phyloP scores from a whole-genome alignment of 2,329 filamentous ascomycete species.

The Aspergillus melleus region DNA sequence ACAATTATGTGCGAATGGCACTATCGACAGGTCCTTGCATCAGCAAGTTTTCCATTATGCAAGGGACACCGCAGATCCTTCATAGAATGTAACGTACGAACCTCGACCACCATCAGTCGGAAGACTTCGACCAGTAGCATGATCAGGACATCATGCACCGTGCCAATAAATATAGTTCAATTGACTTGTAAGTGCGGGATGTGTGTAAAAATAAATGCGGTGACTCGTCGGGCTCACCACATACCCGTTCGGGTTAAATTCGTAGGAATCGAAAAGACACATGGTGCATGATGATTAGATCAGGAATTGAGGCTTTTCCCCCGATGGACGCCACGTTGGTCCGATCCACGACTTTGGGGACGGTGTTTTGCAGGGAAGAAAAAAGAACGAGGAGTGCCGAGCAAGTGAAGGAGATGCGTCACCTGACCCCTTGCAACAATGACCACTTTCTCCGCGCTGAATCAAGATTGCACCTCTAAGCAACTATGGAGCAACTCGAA shows the following conservation, averaged over 20 bases:
- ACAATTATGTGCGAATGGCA: background rate
- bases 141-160: background rate
- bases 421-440: background rate
- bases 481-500: too few species aligned
- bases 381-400: background rate
- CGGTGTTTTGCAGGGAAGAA: too few species aligned
- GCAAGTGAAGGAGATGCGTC: background rate
- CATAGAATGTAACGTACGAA: background rate
- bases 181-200: background rate
- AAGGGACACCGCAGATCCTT: background rate
- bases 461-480: too few species aligned
- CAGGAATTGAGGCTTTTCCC: background rate
- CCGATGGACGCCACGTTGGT: background rate
- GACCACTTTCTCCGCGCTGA: background rate
- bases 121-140: background rate
- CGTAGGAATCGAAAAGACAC: background rate
- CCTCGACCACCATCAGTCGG: background rate
- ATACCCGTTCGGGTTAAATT: background rate
- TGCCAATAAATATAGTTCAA: background rate
- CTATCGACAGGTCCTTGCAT: background rate
- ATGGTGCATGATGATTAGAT: background rate
- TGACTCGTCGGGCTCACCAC: background rate
- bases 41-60: background rate
- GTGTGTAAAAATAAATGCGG: background rate
- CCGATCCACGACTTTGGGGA: background rate